Evolutionary conservation across 805 yeast species (phyloP), one percentile per base, ranked within the genome.

Genomic region (Candida boidinii): DNA sequence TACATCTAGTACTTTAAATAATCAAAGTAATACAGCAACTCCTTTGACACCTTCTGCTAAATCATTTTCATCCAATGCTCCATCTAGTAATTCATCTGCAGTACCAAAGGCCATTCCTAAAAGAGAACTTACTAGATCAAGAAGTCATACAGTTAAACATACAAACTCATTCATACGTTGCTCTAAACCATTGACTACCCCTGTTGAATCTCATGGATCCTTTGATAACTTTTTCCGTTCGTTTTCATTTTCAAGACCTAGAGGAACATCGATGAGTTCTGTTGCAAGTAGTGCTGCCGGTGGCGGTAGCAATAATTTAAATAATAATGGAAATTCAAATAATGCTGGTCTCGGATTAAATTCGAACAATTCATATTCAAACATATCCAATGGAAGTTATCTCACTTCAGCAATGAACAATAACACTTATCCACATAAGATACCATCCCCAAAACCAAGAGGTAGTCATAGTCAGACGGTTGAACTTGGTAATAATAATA

Each of bases 141-240:
- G 53, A 30, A 43, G 46, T 14, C 23, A 29, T 17, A 31, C 42
- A 7, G 31, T 31, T 17, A 34, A 33, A 18, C 13, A 17, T 13
- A 26, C 30, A 4, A 15, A 17, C 13, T 30, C 37, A 13, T 70
- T 69, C 2, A 54, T 66, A 16, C 52, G 66, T 35, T 39, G 55
- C 9, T 69, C 76, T 13, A 68, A 69, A 49, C 77, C 76, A 13
- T 48, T 71, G 28, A 62, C 67, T 7, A 59, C 68, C 2, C 70
- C 71, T 5, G 48, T 66, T 13, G 53, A 62, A 17, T 48, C 58
- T 5, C 43, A 35, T n/a, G 49, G 56, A 17, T 48, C 57, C 4
- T 56, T 56, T 22, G 58, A 56, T 35, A 48, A 53, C 37, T 56
- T 56, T 29, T 56, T 56, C 39, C 42, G 57, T 26, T 56, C 62